Base-by-base conservation (phyloP, 2,329 filamentous ascomycete genomes). In the Elsinoe ampelina region DNA sequence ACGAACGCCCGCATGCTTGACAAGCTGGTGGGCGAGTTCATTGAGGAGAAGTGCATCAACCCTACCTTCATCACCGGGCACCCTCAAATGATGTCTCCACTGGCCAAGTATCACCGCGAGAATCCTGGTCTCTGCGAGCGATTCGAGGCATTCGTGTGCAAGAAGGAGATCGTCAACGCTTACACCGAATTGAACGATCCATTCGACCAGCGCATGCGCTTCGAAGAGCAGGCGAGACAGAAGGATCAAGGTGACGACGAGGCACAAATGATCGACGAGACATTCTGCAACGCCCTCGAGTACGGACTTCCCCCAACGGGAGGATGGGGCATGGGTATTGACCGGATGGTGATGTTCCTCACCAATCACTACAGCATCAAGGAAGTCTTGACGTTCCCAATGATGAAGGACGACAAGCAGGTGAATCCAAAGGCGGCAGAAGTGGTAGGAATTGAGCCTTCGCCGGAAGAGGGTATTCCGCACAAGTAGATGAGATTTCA, bases 171-270 rank as follows among this genome's bases (percentile, higher is more conserved):
- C 64, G 86, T 86, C 67, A 97, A 98, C 69, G 91, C 91, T 5
- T 95, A 96, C 76, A 97, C 92, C 38, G 93, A 98, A 82, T 85
- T 98, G 80, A 95, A 95, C 79, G 89, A 96, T 67, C 90, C 92
- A 57, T 92, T 95, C 67, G 91, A 96, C 73, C 93, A 98, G 77
- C 83, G 93, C 60, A 75, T 92, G 61, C 84, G 90, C 30, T 92
- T 92, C 71, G 90, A 95, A 72, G 92, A 97, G 81, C 93, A 98
- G 75, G 92, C 91, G 3, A 81, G 83, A 66, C 91, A 97, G 78
- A 97, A 97, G 82, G 89, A 84, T 5, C 89, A 95, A 75, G 93
- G 95, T 68, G 95, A 98, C 63, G 90, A 97, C 65, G 95, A 98
- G 76, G 95, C 92, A 1, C 93, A 97, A 76, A 77, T 93, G 64